phyloP scores from a whole-genome alignment of 805 yeast species.

The Sugiyamaella marilandica region DNA sequence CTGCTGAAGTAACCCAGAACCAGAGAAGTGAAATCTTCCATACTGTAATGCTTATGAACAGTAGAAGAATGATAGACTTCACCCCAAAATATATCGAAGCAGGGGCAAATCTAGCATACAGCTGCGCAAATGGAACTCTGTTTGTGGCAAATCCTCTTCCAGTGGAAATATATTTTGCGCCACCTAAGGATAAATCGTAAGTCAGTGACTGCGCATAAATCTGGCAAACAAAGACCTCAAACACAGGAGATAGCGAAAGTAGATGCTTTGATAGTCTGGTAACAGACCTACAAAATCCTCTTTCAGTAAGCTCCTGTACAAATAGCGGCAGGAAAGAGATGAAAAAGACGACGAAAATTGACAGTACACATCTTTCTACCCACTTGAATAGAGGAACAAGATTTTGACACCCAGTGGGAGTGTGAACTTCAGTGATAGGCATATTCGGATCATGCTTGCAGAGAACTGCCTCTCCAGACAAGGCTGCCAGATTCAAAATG shows the following conservation, averaged over 20 bases:
- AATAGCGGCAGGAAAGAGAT: conserved; percentile 70
- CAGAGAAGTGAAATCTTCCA: conserved; percentile 83
- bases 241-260: conserved; percentile 66
- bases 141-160: conserved; percentile 80
- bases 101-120: conserved; percentile 65
- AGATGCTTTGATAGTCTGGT: conserved; percentile 63
- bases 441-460: conserved; percentile 56
- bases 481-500: conserved; percentile 55
- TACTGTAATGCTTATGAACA: conserved; percentile 55
- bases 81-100: conserved; percentile 65
- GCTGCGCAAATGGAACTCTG: conserved; percentile 57
- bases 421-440: conserved; percentile 57
- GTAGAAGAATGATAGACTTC: conserved; percentile 45
- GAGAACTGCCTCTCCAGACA: conserved; percentile 55
- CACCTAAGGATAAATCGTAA: conserved; percentile 68
- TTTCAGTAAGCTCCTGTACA: conserved; percentile 71
- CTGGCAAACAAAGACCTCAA: conserved; percentile 75
- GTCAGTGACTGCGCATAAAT: conserved; percentile 67
- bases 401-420: conserved; percentile 68
- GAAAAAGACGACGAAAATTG: conserved; percentile 69
- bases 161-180: conserved; percentile 77
- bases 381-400: conserved; percentile 67
- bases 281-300: conserved; percentile 67
- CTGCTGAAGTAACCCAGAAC: conserved; percentile 88
- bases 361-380: conserved; percentile 67